These are phyloP conservation scores for Trichoderma atroviride DNA, from an alignment of 2,329 filamentous ascomycete species.

Conservation along the genomic window DNA sequence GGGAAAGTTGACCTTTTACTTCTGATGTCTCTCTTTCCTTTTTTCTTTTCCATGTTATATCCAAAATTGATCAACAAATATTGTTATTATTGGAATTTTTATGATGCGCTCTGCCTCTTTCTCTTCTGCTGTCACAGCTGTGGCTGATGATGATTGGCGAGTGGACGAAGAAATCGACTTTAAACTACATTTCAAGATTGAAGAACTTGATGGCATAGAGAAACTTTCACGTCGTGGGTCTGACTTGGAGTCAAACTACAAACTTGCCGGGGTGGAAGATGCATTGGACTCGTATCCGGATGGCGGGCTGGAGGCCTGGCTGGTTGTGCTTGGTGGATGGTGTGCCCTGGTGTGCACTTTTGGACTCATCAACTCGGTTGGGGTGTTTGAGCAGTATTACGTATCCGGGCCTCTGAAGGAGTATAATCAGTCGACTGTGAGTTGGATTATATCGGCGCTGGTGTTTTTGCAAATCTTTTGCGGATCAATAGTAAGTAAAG, in stretches of 20 bases:
- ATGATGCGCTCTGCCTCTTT: not conserved
- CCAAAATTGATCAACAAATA: not conserved
- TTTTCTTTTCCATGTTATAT: not conserved
- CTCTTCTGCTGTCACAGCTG: not conserved
- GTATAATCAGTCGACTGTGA: conserved; percentile 54
- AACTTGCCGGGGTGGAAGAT: not conserved
- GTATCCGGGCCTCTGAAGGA: conserved; percentile 49
- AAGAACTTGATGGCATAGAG: not conserved
- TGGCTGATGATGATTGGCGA: not conserved
- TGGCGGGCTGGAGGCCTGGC: conserved; percentile 60
- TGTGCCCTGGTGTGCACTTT: conserved; percentile 50
- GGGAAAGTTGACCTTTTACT: not conserved
- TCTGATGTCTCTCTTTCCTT: not conserved
- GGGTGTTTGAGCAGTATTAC: conserved; percentile 64
- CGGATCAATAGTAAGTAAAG: conserved; percentile 45
- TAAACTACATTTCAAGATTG: not conserved
- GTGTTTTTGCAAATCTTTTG: conserved; percentile 53
- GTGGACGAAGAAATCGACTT: not conserved
- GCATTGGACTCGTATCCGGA: conserved; percentile 57
- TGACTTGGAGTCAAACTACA: conserved; percentile 16
- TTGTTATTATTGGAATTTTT: not conserved
- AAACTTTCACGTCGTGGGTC: not conserved
- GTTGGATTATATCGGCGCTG: conserved; percentile 63
- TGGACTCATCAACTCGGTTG: conserved; percentile 50
- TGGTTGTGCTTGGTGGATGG: conserved; percentile 55